Conservation (phyloP, 1,139 yeast genomes). For the Nakaseomyces uthaithaninus region DNA sequence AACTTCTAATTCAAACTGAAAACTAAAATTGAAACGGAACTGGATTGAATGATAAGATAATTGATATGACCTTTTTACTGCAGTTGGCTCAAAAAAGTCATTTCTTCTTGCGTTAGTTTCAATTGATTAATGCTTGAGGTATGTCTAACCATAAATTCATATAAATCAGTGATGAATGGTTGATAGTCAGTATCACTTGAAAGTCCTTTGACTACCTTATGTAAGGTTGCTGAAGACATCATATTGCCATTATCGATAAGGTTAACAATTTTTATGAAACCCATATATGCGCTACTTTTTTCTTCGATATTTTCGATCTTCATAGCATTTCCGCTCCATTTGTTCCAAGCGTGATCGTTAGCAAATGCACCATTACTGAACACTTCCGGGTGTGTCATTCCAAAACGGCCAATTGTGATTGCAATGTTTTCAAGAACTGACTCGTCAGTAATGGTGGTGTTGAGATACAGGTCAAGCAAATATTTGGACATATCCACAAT, state of each 20-base stretch:
- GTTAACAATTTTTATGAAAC: constrained; percentile 29
- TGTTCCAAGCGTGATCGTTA: constrained; percentile 22
- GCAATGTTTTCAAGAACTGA: constrained; percentile 82
- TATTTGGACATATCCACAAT: constrained; percentile 51
- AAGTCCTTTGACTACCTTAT: constrained; percentile 23
- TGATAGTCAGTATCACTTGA: constrained; percentile 24
- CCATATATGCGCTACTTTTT: constrained; percentile 30
- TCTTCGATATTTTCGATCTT: constrained; percentile 29
- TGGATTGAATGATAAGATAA: no score
- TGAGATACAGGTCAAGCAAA: constrained; percentile 56
- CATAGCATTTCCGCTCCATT: constrained; percentile 25
- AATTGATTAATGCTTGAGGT: constrained; percentile 18
- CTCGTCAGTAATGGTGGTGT: constrained; percentile 35
- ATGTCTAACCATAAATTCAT: constrained; percentile 21
- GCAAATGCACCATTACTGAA: constrained; percentile 40
- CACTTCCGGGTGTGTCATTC: constrained; percentile 52
- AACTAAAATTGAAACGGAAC: no score
- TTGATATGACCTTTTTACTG: no score
- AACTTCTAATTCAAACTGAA: no score
- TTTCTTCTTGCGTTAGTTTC: constrained; percentile 20
- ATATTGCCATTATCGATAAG: constrained; percentile 16
- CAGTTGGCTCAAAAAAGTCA: constrained; percentile 23
- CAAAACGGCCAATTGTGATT: constrained; percentile 88
- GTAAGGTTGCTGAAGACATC: constrained; percentile 20
- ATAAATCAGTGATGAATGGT: constrained; percentile 24